Evolutionary conservation across 352 stramenopile species (phyloP), one percentile per base, ranked within the genome.

Genomic region (Globisporangium carolinianum): DNA sequence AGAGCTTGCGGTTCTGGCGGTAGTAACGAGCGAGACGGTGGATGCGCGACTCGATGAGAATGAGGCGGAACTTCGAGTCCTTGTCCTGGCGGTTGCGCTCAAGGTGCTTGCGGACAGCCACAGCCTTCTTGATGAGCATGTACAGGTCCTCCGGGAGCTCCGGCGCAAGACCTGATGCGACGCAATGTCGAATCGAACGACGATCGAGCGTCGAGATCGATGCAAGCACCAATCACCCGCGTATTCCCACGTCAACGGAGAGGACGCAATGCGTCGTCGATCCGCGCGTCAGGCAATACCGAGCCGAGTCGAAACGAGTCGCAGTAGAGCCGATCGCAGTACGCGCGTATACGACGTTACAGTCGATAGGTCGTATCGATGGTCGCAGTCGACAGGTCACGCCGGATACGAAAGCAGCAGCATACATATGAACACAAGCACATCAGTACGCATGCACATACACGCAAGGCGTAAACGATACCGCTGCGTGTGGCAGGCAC

Each of bases 91-190:
- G 91, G 86, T 99, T 99, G 67, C 94, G 86, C 80, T 99, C 97
- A 55, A 99, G 84, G 87, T 99, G 97, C 87, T 99, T 99, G 72
- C 97, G 93, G 43, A 99, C 96, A 69, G 96, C 90, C 67, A 99
- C 97, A 58, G 97, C 97, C 91, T 99, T 99, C 94, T 99, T 99
- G 90, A 99, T 99, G 56, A 99, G 89, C 93, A 98, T 99, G 94
- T 99, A 99, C 67, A 99, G 84, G 86, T 99, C 97, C 83, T 99
- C 97, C 39, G 97, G 97, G 63, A 99, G 96, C 79, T 99, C 97
- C 47, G 97, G 96, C 51, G 97, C 97, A 46, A 99, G 90, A 72
- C 96, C 82, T 94, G 74, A 52, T 35, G 24, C 24, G 24, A 32
- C 24, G 24, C 24, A 0, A 32, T 32, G 24, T 32, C 24, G 36